phyloP scores from a whole-genome alignment of 169 alveolate genomes.

The Eimeria falciformis region DNA sequence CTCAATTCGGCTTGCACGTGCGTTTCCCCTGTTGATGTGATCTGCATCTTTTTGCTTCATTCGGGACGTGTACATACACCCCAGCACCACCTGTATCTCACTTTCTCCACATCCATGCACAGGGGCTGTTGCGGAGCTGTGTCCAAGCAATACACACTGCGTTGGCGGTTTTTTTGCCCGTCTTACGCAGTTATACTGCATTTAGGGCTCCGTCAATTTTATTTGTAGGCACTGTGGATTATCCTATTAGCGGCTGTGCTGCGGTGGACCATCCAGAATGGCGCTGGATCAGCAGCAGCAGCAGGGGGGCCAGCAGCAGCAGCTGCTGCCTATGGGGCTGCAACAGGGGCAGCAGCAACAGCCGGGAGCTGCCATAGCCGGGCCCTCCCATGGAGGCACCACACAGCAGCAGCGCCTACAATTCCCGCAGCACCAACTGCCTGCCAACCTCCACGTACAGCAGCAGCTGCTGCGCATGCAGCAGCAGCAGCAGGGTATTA shows the following conservation, averaged over 20 bases:
- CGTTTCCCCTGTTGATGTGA: constrained; percentile 7
- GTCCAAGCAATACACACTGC: constrained; percentile 53
- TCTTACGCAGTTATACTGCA: constrained; percentile 15
- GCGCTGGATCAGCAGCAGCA: constrained; percentile 68
- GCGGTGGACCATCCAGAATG: too few relatives aligned
- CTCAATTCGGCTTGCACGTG: constrained; percentile 68
- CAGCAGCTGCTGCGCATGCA: constrained; percentile 71
- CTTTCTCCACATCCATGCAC: constrained; percentile 56
- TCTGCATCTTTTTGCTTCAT: constrained; percentile 8
- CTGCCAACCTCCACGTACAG: constrained; percentile 67
- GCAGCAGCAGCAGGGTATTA: constrained; percentile 70
- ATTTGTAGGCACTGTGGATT: too few relatives aligned
- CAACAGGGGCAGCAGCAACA: constrained; percentile 57
- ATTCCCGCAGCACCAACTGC: constrained; percentile 61
- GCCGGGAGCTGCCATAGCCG: constrained; percentile 13
- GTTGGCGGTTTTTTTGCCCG: constrained; percentile 51
- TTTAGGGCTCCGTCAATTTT: not conserved
- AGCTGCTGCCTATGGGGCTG: constrained; percentile 65
- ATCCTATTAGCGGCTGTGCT: too few relatives aligned
- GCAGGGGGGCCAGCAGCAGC: constrained; percentile 67
- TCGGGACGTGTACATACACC: constrained; percentile 19
- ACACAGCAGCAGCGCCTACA: constrained; percentile 69
- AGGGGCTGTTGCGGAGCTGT: constrained; percentile 38
- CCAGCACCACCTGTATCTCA: constrained; percentile 25
- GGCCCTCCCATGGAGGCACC: constrained; percentile 5